Base-by-base conservation (phyloP, 352 stramenopile species). In the Globisporangium nunn region DNA sequence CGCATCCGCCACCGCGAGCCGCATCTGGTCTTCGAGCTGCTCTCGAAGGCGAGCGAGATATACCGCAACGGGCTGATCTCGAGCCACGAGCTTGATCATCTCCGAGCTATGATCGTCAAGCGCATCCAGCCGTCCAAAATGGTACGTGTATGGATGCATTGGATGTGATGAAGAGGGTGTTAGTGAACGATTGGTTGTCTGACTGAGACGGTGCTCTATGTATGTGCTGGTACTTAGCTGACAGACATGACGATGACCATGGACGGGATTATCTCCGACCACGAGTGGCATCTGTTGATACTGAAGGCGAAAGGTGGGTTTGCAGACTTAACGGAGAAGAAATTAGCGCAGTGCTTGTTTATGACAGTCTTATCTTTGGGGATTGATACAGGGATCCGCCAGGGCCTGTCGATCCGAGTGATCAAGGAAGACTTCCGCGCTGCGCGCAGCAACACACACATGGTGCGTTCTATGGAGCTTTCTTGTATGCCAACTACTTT, bases 221-320 rank as follows among this genome's bases (percentile, higher is more conserved):
- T 44, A 4, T 43, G 14, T 10, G 23, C 14, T 23, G 11, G 45
- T 55, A 10, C 2, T 63, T 52, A 91, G 81, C 66, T 93, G 37
- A 86, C 82, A 44, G 81, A 91, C 58, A 88, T 83, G 73, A 88
- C 81, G 0, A 88, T 90, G 70, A 87, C 83, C 40, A 91, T 88
- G 81, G 78, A 91, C 60, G 74, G 75, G 23, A 85, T 90, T 63
- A 94, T 94, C 47, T 88, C 84, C 4, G 81, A 94, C 47, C 84
- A 94, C 62, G 80, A 94, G 60, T 94, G 84, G 84, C 83, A 94
- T 58, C 68, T 84, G 47, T 66, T 92, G 18, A 81, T 94, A 39
- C 60, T 94, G 8, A 91, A 91, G 55, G 73, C 75, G 15, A 94
- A 92, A 74, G 81, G 84, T 87, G 50, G 52, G 54, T 3, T 6